Evolutionary conservation across 2,329 filamentous ascomycete species (phyloP).

Genomic region (Xylariaceae sp.): DNA sequence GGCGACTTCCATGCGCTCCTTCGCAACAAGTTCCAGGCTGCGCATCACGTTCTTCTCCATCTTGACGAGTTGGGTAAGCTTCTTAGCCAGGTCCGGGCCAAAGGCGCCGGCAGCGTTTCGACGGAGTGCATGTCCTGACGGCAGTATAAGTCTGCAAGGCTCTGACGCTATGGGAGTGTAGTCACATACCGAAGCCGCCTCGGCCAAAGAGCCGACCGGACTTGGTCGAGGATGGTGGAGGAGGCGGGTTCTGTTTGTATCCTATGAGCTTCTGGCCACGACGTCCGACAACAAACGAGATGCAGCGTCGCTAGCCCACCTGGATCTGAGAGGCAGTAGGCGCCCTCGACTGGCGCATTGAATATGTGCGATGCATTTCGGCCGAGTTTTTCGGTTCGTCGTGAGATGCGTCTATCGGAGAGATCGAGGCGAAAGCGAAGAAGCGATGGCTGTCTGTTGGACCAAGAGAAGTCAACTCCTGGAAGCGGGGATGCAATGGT

Average conservation of each 20-base stretch:
- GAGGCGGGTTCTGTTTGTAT: conserved; percentile 72
- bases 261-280: conserved; percentile 4
- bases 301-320: conserved; percentile 36
- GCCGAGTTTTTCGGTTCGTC: conserved; percentile 9
- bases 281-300: neutral
- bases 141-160: conserved; percentile 10
- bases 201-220: conserved; percentile 83
- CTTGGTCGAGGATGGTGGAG: conserved; percentile 88
- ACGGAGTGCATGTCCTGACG: conserved; percentile 61
- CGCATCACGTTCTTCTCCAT: conserved; percentile 99
- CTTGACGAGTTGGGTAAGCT: conserved; percentile 96
- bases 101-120: conserved; percentile 73
- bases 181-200: conserved; percentile 70
- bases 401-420: neutral
- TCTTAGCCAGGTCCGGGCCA: conserved; percentile 87
- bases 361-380: conserved; percentile 96
- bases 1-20: conserved; percentile 97
- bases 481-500: neutral
- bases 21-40: conserved; percentile 89
- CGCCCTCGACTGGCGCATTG: conserved; percentile 94
- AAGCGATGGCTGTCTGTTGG: neutral
- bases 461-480: neutral
- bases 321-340: conserved; percentile 81
- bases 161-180: conserved; percentile 2
- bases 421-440: neutral